Percentiles rank a stretch among this genome's conserved stretches.
phyloP scores from a whole-genome alignment of 768 basidiomycete genomes.

The Trametes cubensis region DNA sequence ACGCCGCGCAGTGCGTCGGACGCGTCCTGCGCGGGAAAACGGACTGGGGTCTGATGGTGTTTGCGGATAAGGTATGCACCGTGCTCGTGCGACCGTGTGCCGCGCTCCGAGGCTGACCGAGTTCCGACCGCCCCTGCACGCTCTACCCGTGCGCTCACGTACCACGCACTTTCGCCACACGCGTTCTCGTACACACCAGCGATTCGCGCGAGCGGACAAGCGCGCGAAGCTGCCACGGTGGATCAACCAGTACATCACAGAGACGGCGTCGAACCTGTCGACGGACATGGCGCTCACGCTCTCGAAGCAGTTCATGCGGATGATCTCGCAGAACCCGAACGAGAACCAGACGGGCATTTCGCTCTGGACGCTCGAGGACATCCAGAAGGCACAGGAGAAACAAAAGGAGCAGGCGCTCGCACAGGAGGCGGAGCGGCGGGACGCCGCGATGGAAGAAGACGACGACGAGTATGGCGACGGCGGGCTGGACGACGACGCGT shows the following conservation, averaged over 20 bases:
- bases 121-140: slow-evolving; percentile 5
- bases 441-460: slow-evolving; percentile 43
- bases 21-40: slow-evolving; percentile 98
- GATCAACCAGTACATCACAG: slow-evolving; percentile 99
- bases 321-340: slow-evolving; percentile 97
- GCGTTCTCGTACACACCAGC: slow-evolving; percentile 45
- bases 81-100: background rate
- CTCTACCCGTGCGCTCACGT: no score
- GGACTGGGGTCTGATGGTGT: slow-evolving; percentile 99
- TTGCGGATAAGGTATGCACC: slow-evolving; percentile 86
- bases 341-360: slow-evolving; percentile 95
- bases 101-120: slow-evolving; percentile 1
- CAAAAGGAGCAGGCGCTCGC: slow-evolving; percentile 67
- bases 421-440: slow-evolving; percentile 44
- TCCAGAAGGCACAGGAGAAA: slow-evolving; percentile 82
- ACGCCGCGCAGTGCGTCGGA: slow-evolving; percentile 98
- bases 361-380: slow-evolving; percentile 92
- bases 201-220: slow-evolving; percentile 91
- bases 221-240: slow-evolving; percentile 95
- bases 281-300: slow-evolving; percentile 97
- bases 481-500: slow-evolving; percentile 37
- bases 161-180: no score
- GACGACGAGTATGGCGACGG: slow-evolving; percentile 54
- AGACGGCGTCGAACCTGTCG: slow-evolving; percentile 94
- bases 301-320: slow-evolving; percentile 95